These are phyloP conservation scores for Boletellus sp. DNA, from an alignment of 768 basidiomycete species.

Conservation along the genomic window DNA sequence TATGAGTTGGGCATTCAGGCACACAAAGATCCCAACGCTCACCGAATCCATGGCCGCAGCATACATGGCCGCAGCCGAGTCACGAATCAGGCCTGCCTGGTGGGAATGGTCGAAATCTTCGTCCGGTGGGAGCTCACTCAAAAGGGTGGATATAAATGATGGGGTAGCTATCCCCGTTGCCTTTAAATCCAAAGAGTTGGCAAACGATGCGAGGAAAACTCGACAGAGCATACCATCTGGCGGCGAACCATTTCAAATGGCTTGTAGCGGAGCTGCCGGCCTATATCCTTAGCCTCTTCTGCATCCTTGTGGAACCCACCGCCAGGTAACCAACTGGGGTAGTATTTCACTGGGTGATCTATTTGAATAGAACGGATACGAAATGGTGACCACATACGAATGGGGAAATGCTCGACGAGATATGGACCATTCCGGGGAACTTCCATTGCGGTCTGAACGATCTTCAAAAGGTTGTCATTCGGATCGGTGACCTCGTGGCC, in stretches of 20 bases:
- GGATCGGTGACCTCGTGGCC: too few relatives aligned
- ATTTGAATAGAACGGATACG: neutral
- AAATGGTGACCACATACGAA: too few relatives aligned
- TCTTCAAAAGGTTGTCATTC: too few relatives aligned
- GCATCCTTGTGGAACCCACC: too few relatives aligned
- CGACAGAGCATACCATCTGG: slow-evolving; percentile 3
- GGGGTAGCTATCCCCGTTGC: slow-evolving; percentile 5
- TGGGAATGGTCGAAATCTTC: slow-evolving; percentile 4
- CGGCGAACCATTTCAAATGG: slow-evolving; percentile 10
- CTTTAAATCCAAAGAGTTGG: neutral
- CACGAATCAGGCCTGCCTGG: slow-evolving; percentile 9
- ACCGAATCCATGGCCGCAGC: slow-evolving; percentile 13
- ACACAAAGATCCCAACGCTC: neutral
- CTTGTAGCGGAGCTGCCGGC: neutral
- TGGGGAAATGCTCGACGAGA: too few relatives aligned
- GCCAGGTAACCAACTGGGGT: neutral
- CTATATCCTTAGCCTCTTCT: too few relatives aligned
- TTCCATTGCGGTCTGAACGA: too few relatives aligned
- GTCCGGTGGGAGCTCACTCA: slow-evolving; percentile 7
- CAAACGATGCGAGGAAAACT: too few relatives aligned
- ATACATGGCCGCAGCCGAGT: slow-evolving; percentile 11
- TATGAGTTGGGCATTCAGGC: neutral
- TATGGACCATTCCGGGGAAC: too few relatives aligned
- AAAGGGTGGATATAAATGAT: slow-evolving; percentile 10
- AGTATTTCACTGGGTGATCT: slow-evolving; percentile 1